Conservation (phyloP, 2,329 filamentous ascomycete species). For the Gaeumannomyces sp. region DNA sequence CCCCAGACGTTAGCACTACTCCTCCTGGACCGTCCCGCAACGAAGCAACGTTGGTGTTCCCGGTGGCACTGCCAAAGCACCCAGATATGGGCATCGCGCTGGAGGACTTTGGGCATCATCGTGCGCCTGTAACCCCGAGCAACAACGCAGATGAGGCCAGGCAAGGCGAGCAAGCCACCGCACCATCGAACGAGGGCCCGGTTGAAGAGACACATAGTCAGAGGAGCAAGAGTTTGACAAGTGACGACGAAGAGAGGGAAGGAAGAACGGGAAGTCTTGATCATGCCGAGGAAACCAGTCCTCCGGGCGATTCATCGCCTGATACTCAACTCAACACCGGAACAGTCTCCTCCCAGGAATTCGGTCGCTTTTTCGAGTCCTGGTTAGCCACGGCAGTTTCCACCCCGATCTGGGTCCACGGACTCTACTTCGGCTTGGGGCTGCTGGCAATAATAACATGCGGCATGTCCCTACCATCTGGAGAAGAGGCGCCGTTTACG, state of each 20-base stretch:
- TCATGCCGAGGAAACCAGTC: too few species aligned
- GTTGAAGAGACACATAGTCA: background rate
- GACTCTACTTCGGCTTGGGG: background rate
- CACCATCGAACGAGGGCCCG: background rate
- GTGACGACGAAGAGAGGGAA: background rate
- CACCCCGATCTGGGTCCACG: background rate
- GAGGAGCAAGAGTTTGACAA: too few species aligned
- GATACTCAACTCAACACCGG: too few species aligned
- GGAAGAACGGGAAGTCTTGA: too few species aligned
- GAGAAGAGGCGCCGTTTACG: background rate
- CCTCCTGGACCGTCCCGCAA: background rate
- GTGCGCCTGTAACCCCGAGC: too few species aligned
- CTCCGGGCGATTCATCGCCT: too few species aligned
- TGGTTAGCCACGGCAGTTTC: too few species aligned
- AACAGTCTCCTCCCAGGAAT: too few species aligned
- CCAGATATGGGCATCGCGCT: background rate
- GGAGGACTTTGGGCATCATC: too few species aligned
- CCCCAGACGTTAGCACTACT: background rate
- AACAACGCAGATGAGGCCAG: background rate
- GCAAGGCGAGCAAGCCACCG: background rate
- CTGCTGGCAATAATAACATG: background rate
- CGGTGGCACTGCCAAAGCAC: background rate
- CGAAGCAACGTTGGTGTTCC: background rate
- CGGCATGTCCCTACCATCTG: background rate
- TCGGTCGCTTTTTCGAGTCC: too few species aligned